Evolutionary conservation across 2,329 filamentous ascomycete genomes (phyloP).

Genomic region (Cladophialophora immunda): DNA sequence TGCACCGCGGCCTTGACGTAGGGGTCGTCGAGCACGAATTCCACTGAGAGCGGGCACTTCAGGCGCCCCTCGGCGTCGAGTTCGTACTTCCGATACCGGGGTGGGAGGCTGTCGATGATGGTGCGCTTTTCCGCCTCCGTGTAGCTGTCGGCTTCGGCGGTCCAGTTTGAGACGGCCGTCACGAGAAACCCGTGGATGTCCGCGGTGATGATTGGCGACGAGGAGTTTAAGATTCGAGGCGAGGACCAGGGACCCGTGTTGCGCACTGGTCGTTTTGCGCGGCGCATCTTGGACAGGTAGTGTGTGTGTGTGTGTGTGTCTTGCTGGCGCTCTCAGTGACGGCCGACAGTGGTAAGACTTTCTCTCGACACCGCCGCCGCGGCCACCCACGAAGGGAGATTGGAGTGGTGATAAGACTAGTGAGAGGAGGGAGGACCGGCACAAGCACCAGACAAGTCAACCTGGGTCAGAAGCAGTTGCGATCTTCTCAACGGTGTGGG

Average conservation of each 20-base stretch:
- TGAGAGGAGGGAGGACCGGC: neutral
- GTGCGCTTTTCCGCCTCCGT: conserved; percentile 36
- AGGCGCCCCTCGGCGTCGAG: conserved; percentile 25
- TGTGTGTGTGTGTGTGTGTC: too few species aligned
- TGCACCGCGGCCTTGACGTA: conserved; percentile 38
- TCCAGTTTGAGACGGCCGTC: conserved; percentile 35
- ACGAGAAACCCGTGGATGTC: conserved; percentile 38
- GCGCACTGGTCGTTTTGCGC: conserved; percentile 18
- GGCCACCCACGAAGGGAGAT: too few species aligned
- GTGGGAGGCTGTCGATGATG: conserved; percentile 37
- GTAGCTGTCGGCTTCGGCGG: conserved; percentile 24
- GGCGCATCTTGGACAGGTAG: conserved; percentile 27
- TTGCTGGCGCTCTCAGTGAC: neutral
- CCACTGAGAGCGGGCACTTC: conserved; percentile 30
- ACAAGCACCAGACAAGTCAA: neutral
- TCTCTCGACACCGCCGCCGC: neutral
- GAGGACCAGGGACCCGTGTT: conserved; percentile 34
- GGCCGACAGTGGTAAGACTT: neutral
- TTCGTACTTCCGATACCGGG: conserved; percentile 30
- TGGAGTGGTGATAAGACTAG: neutral
- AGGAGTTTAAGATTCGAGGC: conserved; percentile 33
- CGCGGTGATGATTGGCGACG: conserved; percentile 32
- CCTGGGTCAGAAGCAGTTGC: neutral
- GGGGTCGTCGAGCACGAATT: conserved; percentile 33
- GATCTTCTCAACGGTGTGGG: neutral